Evolutionary conservation across 169 alveolate genomes (phyloP), one percentile per base, ranked within the genome.

Genomic region (Babesia divergens): DNA sequence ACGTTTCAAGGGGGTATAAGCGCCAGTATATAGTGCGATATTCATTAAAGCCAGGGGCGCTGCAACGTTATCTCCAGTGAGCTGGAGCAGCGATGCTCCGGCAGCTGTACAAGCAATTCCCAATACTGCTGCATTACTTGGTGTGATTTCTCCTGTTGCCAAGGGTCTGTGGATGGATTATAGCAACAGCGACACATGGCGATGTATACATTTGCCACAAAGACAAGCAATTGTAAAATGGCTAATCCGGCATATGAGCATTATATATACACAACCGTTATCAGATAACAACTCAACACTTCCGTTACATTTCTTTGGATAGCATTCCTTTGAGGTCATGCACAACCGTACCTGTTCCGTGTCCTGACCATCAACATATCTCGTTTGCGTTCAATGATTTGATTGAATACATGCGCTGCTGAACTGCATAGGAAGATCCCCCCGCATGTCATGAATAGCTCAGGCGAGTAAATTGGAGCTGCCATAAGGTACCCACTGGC

Each of bases 361-460:
- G 93, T 89, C 37, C 93, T 51, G 20, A 52, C 52, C 93, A 89
- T 89, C 51, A 84, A 24, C 20, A 79, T 64, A 50, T 89, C 93
- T 7, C 72, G 64, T 53, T 81, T 71, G 22, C 89, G 70, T 53
- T 89, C 93, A 20, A 75, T 81, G 31, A 89, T 84, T 29, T 89
- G 93, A 58, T 89, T 89, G 70, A 84, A 81, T 28, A 84, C 76
- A 47, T 89, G 84, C 1, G 93, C 90, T 24, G 91, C 87, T 14
- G 88, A 56, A 79, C 91, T 84, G 60, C 93, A 89, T 14, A 84
- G 54, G 71, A 75, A 89, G 18, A 89, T 77, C 6, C 93, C 93
- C 9, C 84, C 88, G 31, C 81, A 52, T 9, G 77, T 29, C 24
- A 34, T 37, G 6, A 69, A 44, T 18, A 68, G 40, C 0, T 64